Percentiles rank a stretch among this genome's conserved stretches.
Evolutionary conservation across 2,329 filamentous ascomycete genomes (phyloP).

Genomic region (Pseudocercospora musae): DNA sequence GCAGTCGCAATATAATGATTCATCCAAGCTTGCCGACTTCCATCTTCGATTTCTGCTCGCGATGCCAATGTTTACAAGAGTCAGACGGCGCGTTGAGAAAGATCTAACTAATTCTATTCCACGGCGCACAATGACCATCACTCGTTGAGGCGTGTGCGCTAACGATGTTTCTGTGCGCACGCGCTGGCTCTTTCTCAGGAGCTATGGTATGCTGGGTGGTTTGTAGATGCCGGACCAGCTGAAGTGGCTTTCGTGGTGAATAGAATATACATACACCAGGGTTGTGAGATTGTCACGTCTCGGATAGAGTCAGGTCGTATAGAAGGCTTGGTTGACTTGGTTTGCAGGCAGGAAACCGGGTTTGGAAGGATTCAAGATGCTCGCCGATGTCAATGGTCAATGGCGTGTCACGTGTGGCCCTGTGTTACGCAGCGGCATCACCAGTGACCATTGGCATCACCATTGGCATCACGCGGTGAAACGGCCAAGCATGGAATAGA

Average conservation of each 20-base stretch:
- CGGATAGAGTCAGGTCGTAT: background rate
- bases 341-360: background rate
- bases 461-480: too few species aligned
- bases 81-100: background rate
- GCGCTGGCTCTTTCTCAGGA: background rate
- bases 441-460: too few species aligned
- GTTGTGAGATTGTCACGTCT: background rate
- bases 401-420: too few species aligned
- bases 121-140: background rate
- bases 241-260: background rate
- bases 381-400: background rate
- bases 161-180: background rate
- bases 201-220: background rate
- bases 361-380: background rate
- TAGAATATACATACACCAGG: too few species aligned
- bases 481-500: slow-evolving; percentile 1
- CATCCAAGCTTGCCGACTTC: background rate
- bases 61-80: background rate
- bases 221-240: background rate
- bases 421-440: background rate
- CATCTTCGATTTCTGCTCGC: background rate
- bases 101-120: background rate
- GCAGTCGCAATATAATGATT: background rate
- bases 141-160: background rate
- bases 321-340: too few species aligned